Conservation (phyloP, 2,329 filamentous ascomycete species). For the Dothideomycetes sp. region DNA sequence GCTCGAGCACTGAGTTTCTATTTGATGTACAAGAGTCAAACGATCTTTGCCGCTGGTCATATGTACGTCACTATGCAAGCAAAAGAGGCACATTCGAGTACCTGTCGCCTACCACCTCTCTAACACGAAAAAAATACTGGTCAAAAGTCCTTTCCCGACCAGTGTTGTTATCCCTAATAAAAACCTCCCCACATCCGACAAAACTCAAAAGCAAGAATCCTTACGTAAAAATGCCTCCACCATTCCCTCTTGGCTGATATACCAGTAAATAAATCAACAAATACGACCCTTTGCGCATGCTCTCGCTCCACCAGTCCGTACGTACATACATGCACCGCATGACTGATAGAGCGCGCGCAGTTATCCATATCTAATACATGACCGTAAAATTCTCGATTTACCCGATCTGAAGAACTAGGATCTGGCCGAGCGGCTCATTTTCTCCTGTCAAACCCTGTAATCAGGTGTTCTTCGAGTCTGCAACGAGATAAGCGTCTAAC, state of each 20-base stretch:
- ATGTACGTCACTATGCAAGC: too few relatives aligned
- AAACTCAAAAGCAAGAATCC: not conserved
- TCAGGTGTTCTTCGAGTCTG: constrained; percentile 3
- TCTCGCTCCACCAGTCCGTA: too few relatives aligned
- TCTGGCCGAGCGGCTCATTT: constrained; percentile 8
- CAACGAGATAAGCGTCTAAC: constrained; percentile 3
- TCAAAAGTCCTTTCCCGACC: constrained; percentile 11
- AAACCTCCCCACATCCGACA: not conserved
- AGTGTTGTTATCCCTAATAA: constrained; percentile 1
- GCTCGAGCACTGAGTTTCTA: too few relatives aligned
- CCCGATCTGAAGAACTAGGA: constrained; percentile 6
- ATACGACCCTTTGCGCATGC: not conserved
- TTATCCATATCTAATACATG: not conserved
- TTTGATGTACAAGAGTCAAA: too few relatives aligned
- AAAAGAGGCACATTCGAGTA: too few relatives aligned
- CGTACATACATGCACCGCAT: too few relatives aligned
- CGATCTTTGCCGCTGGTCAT: too few relatives aligned
- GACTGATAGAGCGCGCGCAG: constrained; percentile 5
- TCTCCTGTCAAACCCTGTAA: constrained; percentile 6
- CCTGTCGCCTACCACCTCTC: too few relatives aligned
- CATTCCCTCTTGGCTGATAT: not conserved
- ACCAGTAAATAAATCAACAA: constrained; percentile 8
- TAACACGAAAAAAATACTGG: too few relatives aligned
- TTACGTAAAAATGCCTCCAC: constrained; percentile 3
- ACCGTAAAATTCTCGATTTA: constrained; percentile 7